Conservation (phyloP, 2,329 filamentous ascomycete species). For the Myriosclerotinia curreyana region DNA sequence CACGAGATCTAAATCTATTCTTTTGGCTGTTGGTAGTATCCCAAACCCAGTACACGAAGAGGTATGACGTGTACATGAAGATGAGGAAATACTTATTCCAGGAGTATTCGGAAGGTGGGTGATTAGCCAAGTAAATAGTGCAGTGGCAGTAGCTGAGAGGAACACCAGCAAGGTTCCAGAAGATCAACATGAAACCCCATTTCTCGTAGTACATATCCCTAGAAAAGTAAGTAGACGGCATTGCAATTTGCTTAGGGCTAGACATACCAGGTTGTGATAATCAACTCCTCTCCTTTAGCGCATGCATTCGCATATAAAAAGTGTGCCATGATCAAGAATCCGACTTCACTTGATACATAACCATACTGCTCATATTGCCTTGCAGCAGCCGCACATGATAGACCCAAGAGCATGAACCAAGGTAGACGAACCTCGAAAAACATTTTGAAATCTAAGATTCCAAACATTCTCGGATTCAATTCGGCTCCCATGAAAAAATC, state of each 20-base stretch:
- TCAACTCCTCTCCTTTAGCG: constrained; percentile 87
- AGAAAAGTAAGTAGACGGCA: constrained; percentile 7
- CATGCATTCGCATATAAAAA: constrained; percentile 91
- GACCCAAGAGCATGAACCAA: constrained; percentile 85
- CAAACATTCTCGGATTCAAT: constrained; percentile 81
- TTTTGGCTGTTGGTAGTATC: constrained; percentile 91
- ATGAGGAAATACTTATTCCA: constrained; percentile 69
- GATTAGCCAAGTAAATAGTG: constrained; percentile 84
- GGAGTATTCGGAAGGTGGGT: constrained; percentile 68
- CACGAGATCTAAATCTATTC: constrained; percentile 81
- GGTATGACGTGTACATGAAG: constrained; percentile 65
- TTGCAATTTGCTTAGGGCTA: not conserved
- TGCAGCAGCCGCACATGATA: constrained; percentile 71
- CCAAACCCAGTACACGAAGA: constrained; percentile 88
- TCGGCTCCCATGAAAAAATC: constrained; percentile 92
- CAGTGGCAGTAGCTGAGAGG: constrained; percentile 90
- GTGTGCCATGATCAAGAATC: constrained; percentile 83
- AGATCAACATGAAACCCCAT: constrained; percentile 94
- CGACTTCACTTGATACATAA: constrained; percentile 80
- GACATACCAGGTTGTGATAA: constrained; percentile 73
- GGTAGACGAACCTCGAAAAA: constrained; percentile 91
- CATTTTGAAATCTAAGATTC: constrained; percentile 87
- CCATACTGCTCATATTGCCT: constrained; percentile 83
- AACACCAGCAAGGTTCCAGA: constrained; percentile 92
- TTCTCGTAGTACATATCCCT: constrained; percentile 96